Evolutionary conservation across 768 basidiomycete genomes (phyloP), one percentile per base, ranked within the genome.

Genomic region (Cystobasidium ongulense): DNA sequence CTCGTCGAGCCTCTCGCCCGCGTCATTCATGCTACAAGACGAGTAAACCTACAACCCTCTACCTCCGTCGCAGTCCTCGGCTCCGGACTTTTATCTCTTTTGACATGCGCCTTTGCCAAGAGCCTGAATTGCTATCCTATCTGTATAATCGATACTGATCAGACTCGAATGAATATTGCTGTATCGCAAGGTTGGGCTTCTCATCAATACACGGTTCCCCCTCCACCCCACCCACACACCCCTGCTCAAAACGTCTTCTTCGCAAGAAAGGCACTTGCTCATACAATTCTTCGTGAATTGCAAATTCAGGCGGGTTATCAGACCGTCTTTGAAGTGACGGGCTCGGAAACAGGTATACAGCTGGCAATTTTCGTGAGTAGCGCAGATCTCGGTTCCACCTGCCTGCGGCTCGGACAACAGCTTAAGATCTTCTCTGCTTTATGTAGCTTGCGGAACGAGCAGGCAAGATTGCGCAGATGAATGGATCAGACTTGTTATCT

Each of bases 291-390:
- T 15, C 39, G 43, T 2, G 46, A 68, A 10, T n/a, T 52, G 27
- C 41, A 38, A 23, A 8, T 43, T 11, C 17, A 27, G 18, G 4
- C 50, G 15, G 66, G 43, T 1, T 68, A 46, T 53, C 35, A 68
- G 29, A 52, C 66, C 8, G 31, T 46, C 43, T 43, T 68, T 31
- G 66, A 68, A 18, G 11, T 27, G 3, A 68, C 66, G 8, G 66
- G 66, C 8, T 43, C 43, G 25, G 66, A 68, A 36, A 43, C 38
- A 27, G 66, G 66, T n/a, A 50, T 50, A 53, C 66, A 68, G 36
- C 17, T 53, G 29, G 25, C 41, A 10, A 25, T 53, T 18, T 68
- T 50, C 31, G 66, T 68, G 50, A 68, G 43, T 52, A 18, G 39
- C 66, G 25, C 13, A 35, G n/a, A 3, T 46, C 46, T n/a, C 23